Evolutionary conservation across 2,329 filamentous ascomycete species (phyloP).

Genomic region (Arthroderma sp.): DNA sequence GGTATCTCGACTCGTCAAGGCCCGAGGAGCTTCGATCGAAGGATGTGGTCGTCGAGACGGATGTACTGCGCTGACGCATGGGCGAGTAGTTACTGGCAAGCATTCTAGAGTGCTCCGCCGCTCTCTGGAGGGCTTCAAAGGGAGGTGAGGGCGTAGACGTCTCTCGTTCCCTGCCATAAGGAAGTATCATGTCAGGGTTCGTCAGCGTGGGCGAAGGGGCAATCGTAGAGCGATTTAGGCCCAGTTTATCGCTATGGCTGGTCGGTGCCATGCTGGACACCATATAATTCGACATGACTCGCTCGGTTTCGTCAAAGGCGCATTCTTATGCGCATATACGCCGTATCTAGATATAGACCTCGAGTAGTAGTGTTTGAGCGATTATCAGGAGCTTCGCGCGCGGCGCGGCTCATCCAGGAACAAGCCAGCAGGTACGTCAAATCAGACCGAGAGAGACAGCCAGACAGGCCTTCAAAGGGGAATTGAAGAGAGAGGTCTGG

Average conservation of each 20-base stretch:
- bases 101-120: neutral
- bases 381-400: neutral
- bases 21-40: neutral
- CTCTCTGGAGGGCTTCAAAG: conserved; percentile 30
- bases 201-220: conserved; percentile 69
- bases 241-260: neutral
- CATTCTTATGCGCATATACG: neutral
- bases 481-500: neutral
- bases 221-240: neutral
- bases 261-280: neutral
- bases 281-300: neutral
- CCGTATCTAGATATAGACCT: neutral
- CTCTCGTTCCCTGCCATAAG: conserved; percentile 45
- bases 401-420: neutral
- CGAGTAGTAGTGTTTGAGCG: neutral
- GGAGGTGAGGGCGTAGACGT: conserved; percentile 41
- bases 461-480: neutral
- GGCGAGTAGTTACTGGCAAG: neutral
- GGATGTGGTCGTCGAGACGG: neutral
- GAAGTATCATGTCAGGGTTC: conserved; percentile 89
- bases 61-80: conserved; percentile 3
- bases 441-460: neutral
- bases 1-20: neutral
- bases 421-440: neutral
- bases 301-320: neutral